These are phyloP conservation scores for Plantago ovata DNA, from an alignment of 257 asterid genomes.

Conservation along the genomic window DNA sequence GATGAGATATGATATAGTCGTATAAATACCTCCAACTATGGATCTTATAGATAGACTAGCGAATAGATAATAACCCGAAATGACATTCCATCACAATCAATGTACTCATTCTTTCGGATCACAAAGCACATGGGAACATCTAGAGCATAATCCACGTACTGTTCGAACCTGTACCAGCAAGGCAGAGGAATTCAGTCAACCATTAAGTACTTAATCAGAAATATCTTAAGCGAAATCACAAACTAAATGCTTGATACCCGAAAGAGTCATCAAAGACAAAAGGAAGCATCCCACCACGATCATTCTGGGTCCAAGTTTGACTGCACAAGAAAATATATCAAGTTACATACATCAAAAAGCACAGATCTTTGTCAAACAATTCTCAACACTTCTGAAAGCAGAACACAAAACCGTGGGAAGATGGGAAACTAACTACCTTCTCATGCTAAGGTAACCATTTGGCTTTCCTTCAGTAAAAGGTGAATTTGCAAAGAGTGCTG, in stretches of 20 bases:
- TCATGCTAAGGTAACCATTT: conserved; percentile 90
- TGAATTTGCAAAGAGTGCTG: conserved; percentile 96
- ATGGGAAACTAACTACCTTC: conserved; percentile 55
- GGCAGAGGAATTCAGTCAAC: conserved; percentile 17
- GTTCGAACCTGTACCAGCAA: conserved; percentile 72
- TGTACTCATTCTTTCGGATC: conserved; percentile 70
- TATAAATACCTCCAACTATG: conserved; percentile 1
- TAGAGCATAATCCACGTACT: conserved; percentile 94
- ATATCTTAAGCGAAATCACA: conserved; percentile 1
- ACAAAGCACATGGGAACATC: conserved; percentile 98
- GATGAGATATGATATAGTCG: conserved; percentile 1
- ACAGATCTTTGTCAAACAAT: neutral
- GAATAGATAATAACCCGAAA: conserved; percentile 57
- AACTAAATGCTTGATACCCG: conserved; percentile 53
- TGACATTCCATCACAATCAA: conserved; percentile 81
- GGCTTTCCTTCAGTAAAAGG: conserved; percentile 97
- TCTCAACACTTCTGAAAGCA: neutral
- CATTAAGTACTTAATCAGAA: conserved; percentile 10
- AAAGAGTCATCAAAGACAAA: conserved; percentile 94
- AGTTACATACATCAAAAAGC: no score
- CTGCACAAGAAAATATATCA: conserved; percentile 37
- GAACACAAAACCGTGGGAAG: conserved; percentile 14
- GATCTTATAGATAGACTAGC: conserved; percentile 15
- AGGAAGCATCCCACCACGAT: conserved; percentile 97
- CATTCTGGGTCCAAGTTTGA: conserved; percentile 90